These are phyloP conservation scores for Tremellales sp. DNA, from an alignment of 1,284 basidiomycete species.

Conservation along the genomic window DNA sequence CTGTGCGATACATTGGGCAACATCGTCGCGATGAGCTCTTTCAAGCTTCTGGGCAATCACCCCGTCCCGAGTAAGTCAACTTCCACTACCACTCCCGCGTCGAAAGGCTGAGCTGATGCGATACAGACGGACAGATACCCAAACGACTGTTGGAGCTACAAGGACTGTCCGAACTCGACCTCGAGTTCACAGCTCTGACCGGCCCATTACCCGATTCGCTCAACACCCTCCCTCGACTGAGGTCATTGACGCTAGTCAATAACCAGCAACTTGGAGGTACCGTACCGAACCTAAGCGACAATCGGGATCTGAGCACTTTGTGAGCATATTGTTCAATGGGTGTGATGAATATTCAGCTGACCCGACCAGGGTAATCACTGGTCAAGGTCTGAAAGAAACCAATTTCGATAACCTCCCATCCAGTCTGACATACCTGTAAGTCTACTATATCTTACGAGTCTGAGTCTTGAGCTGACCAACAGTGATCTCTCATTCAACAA, in stretches of 20 bases:
- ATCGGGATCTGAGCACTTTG: slow-evolving; percentile 30
- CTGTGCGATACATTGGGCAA: slow-evolving; percentile 31
- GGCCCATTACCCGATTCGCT: slow-evolving; percentile 17
- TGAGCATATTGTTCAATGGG: slow-evolving; percentile 9
- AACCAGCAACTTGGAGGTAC: slow-evolving; percentile 36
- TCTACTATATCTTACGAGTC: not conserved
- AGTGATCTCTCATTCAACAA: slow-evolving; percentile 44
- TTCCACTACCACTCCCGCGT: not conserved
- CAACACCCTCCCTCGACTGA: slow-evolving; percentile 17
- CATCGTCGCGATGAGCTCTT: slow-evolving; percentile 30
- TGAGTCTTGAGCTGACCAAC: slow-evolving; percentile 4
- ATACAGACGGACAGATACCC: slow-evolving; percentile 31
- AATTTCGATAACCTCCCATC: slow-evolving; percentile 21
- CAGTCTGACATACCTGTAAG: slow-evolving; percentile 39
- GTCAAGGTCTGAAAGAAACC: slow-evolving; percentile 21
- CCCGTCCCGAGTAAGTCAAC: slow-evolving; percentile 35
- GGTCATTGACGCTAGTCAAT: slow-evolving; percentile 30
- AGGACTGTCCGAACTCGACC: slow-evolving; percentile 30
- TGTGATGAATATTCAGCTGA: slow-evolving; percentile 1
- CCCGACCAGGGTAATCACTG: slow-evolving; percentile 27
- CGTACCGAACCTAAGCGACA: slow-evolving; percentile 30
- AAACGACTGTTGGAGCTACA: slow-evolving; percentile 18
- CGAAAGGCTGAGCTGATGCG: slow-evolving; percentile 2
- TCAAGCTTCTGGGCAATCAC: slow-evolving; percentile 39
- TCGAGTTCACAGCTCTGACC: slow-evolving; percentile 39